Evolutionary conservation across 2,329 filamentous ascomycete species (phyloP), one percentile per base, ranked within the genome.

Genomic region (Hypoxylon sp.): DNA sequence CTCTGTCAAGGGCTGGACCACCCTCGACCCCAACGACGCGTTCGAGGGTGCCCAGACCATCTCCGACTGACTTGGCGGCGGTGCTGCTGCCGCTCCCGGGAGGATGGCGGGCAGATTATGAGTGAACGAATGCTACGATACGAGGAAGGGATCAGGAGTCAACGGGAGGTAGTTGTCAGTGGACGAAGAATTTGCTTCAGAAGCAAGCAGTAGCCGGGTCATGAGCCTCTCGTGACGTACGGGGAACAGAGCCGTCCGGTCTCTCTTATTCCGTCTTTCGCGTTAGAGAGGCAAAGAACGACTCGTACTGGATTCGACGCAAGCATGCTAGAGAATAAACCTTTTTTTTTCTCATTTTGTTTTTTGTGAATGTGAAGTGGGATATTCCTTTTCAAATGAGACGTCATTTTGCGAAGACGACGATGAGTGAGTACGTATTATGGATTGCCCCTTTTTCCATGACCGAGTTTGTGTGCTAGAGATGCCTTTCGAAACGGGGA

Each of bases 1-100:
- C 10, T 84, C 88, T 8, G 94, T 98, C 15, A 82, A 84, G 65
- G 85, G 82, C 4, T 98, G 91, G 91, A 88, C 89, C 77, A 90
- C 87, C 67, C 79, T 98, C 66, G 95, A 98, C 73, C 86, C 88
- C 41, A 92, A 92, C 1, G 86, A 88, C 66, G 81, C 83, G 1
- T 86, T 85, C 68, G 83, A 88, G 73, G 86, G 85, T 5, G 82
- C 83, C 11, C 84, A 87, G 75, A 81, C 80, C 3, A 84, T 87
- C 60, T 70, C 69, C 4, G 60, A 68, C 38, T 71, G 69, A 73
- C 67, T 68, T 52, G 20, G 4, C 18, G 37, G 37, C 8, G 29
- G 29, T 26, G 10, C 18, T 20, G n/a, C 33, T 40, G 24, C 18
- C 15, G 35, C 23, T n/a, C 11, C 42, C 13, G 17, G 27, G 31